These are phyloP conservation scores for Cladosporium sp. DNA, from an alignment of 2,329 filamentous ascomycete genomes.

Conservation along the genomic window DNA sequence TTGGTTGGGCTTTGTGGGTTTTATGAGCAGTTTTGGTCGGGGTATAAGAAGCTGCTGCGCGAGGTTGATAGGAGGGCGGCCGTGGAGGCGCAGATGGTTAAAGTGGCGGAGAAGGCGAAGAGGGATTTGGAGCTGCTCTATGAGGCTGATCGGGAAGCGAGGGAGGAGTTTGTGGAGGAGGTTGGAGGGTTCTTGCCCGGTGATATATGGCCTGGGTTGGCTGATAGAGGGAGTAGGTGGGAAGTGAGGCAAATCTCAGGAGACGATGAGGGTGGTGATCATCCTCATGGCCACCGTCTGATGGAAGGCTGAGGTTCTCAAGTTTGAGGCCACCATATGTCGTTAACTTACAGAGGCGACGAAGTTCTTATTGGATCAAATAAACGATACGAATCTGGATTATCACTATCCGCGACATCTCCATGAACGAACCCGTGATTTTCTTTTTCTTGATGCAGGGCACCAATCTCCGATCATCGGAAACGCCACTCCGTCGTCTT, in stretches of 20 bases:
- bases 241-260: conserved; percentile 13
- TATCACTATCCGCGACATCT: neutral
- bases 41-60: conserved; percentile 77
- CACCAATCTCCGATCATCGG: too few relatives aligned
- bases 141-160: conserved; percentile 58
- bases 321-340: too few relatives aligned
- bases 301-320: conserved; percentile 1
- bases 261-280: neutral
- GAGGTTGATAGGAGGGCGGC: conserved; percentile 71
- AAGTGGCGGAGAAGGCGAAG: conserved; percentile 70
- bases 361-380: too few relatives aligned
- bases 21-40: conserved; percentile 78
- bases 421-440: too few relatives aligned
- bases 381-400: neutral
- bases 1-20: conserved; percentile 73
- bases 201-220: conserved; percentile 26
- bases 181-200: conserved; percentile 76
- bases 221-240: conserved; percentile 20
- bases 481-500: too few relatives aligned
- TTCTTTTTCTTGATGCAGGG: too few relatives aligned
- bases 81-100: conserved; percentile 67
- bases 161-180: conserved; percentile 73
- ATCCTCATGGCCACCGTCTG: neutral
- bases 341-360: too few relatives aligned
- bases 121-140: conserved; percentile 70